phyloP scores from a whole-genome alignment of 202 grass and related monocot genomes.

The Panicum virgatum region DNA sequence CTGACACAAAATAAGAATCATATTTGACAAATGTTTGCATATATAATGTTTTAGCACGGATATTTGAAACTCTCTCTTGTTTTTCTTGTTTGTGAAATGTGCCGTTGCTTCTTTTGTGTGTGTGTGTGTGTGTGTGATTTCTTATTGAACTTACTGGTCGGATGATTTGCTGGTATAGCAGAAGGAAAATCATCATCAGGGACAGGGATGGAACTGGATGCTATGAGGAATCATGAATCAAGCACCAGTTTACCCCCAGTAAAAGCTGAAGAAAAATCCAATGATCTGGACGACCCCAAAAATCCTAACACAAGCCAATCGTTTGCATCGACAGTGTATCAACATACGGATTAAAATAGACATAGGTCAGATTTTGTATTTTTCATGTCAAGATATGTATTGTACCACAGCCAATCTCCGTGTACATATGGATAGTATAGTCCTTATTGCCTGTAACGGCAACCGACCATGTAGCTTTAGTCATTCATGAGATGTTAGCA shows the following conservation, averaged over 20 bases:
- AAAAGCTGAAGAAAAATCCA: constrained; percentile 24
- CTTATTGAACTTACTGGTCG: neutral
- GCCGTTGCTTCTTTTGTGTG: neutral
- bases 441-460: constrained; percentile 39
- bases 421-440: constrained; percentile 40
- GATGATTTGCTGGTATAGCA: constrained; percentile 23
- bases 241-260: neutral
- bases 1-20: neutral
- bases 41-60: neutral
- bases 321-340: neutral
- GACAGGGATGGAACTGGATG: constrained; percentile 25
- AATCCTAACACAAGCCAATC: constrained; percentile 5
- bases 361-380: constrained; percentile 3
- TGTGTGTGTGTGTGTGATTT: neutral
- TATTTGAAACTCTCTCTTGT: constrained; percentile 5
- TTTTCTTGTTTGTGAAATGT: neutral
- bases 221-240: constrained; percentile 23
- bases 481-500: constrained; percentile 45
- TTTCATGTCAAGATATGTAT: constrained; percentile 3
- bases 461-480: constrained; percentile 42
- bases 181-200: constrained; percentile 32
- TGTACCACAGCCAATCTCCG: constrained; percentile 22
- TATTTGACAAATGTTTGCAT: neutral
- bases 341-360: constrained; percentile 1
- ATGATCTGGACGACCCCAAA: neutral